These are phyloP conservation scores for Ganoderma sp. DNA, from an alignment of 1,284 basidiomycete species.

Conservation along the genomic window DNA sequence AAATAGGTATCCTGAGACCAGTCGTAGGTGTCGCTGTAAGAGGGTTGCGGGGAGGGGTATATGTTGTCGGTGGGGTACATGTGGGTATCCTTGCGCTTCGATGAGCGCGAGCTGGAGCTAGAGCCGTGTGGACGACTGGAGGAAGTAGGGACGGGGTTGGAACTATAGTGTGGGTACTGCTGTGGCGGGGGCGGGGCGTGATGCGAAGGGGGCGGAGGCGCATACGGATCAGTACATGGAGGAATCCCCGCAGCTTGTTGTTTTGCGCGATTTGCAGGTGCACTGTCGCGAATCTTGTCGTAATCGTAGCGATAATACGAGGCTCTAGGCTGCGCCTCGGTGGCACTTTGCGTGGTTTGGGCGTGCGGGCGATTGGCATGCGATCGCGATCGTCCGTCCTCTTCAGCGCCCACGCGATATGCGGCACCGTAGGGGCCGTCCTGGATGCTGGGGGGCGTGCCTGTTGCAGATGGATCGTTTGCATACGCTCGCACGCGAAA, in stretches of 20 bases:
- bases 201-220: conserved; percentile 8
- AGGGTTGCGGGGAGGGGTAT: conserved; percentile 15
- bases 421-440: conserved; percentile 28
- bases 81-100: conserved; percentile 21
- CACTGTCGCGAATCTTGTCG: conserved; percentile 36
- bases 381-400: conserved; percentile 3
- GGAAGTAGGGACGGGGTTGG: background rate
- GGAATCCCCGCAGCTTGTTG: conserved; percentile 10
- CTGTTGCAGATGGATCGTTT: conserved; percentile 30
- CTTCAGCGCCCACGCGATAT: conserved; percentile 14
- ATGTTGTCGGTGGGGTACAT: conserved; percentile 16
- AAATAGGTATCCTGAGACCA: conserved; percentile 8
- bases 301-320: conserved; percentile 46
- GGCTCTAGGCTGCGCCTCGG: conserved; percentile 17
- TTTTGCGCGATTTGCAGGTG: conserved; percentile 27
- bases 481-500: conserved; percentile 31
- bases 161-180: background rate
- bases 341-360: conserved; percentile 2
- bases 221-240: conserved; percentile 1
- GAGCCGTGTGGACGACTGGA: conserved; percentile 8
- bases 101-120: conserved; percentile 11
- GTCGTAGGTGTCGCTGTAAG: conserved; percentile 14
- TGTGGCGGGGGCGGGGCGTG: conserved; percentile 9
- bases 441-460: conserved; percentile 15
- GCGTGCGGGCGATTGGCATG: conserved; percentile 6